Percentiles rank a stretch among this genome's conserved stretches.
These are phyloP conservation scores for Huntiella savannae DNA, from an alignment of 2,329 filamentous ascomycete genomes.

Conservation along the genomic window DNA sequence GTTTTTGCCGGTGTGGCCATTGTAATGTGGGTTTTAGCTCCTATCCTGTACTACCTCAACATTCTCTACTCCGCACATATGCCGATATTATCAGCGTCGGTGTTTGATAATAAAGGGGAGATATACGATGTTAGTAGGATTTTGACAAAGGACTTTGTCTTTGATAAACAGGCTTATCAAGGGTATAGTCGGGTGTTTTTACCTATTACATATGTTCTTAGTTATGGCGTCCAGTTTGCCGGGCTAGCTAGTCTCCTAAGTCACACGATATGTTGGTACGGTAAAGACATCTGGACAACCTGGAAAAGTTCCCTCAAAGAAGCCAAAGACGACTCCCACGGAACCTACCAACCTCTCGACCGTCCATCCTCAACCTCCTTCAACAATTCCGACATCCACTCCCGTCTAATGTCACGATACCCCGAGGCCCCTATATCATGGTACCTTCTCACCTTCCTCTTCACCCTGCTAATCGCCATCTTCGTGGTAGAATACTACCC, in stretches of 20 bases:
- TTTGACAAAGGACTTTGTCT: conserved; percentile 56
- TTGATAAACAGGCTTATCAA: conserved; percentile 57
- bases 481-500: conserved; percentile 77
- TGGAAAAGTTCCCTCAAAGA: conserved; percentile 53
- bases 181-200: conserved; percentile 72
- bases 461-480: conserved; percentile 61
- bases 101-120: conserved; percentile 69
- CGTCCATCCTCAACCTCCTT: conserved; percentile 14
- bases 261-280: conserved; percentile 71
- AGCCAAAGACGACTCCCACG: conserved; percentile 28
- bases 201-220: conserved; percentile 72
- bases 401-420: conserved; percentile 65
- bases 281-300: conserved; percentile 60
- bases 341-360: conserved; percentile 34
- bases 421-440: conserved; percentile 63
- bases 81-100: conserved; percentile 66
- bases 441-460: conserved; percentile 58
- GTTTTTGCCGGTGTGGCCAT: conserved; percentile 62
- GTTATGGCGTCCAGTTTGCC: conserved; percentile 74
- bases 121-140: conserved; percentile 70
- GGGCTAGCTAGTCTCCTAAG: conserved; percentile 61
- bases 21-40: conserved; percentile 72
- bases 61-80: conserved; percentile 66
- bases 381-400: conserved; percentile 54
- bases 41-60: conserved; percentile 64